Evolutionary conservation across 1,139 yeast species (phyloP).

Genomic region (Suhomyces atakaporum): DNA sequence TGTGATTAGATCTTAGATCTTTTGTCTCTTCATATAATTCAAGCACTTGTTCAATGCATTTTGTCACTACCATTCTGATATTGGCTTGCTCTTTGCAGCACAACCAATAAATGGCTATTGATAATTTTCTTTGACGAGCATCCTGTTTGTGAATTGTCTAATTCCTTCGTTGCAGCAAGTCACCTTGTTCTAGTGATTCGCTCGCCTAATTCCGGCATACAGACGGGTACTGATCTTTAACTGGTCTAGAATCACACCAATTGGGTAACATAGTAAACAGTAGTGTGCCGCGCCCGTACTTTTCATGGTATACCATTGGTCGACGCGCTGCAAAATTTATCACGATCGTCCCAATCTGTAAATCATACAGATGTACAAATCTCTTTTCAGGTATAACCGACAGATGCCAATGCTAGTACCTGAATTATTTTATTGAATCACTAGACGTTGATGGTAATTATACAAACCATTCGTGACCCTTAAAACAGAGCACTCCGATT

Average conservation of each 20-base stretch:
- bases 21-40: too few species aligned
- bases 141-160: not conserved
- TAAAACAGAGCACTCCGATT: too few species aligned
- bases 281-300: not conserved
- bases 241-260: constrained; percentile 5
- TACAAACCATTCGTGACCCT: too few species aligned
- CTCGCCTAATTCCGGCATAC: constrained; percentile 1
- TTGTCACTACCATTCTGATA: too few species aligned
- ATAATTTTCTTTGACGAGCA: not conserved
- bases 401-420: constrained; percentile 1
- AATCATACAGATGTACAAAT: not conserved
- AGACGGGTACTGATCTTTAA: constrained; percentile 1
- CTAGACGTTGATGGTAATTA: too few species aligned
- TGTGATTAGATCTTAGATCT: too few species aligned
- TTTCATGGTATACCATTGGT: not conserved
- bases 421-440: constrained; percentile 3
- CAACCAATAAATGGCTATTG: too few species aligned
- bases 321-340: constrained; percentile 2
- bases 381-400: not conserved
- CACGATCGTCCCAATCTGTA: constrained; percentile 1
- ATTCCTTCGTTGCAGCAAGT: not conserved
- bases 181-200: not conserved
- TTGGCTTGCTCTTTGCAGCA: too few species aligned
- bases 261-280: not conserved
- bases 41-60: too few species aligned